A percentile compares a stretch with the other conserved stretches of the same genome.
These are phyloP conservation scores for Diaporthe ampelina DNA, from an alignment of 2,329 filamentous ascomycete species.

Conservation along the genomic window DNA sequence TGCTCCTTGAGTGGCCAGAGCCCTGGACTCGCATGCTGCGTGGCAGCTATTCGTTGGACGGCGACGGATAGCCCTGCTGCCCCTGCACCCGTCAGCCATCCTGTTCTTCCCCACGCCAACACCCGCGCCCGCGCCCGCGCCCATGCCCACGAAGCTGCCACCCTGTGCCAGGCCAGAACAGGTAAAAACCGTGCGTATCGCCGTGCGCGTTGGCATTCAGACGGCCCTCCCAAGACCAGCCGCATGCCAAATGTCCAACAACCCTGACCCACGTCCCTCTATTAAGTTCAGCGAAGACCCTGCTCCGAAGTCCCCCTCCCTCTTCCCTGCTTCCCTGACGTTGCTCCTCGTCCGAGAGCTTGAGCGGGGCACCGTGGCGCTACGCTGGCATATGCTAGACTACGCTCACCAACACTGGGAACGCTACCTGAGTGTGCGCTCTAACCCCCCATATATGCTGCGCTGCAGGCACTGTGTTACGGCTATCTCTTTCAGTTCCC, in stretches of 20 bases:
- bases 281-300: conserved; percentile 31
- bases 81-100: conserved; percentile 33
- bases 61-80: conserved; percentile 10
- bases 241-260: conserved; percentile 10
- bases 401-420: neutral
- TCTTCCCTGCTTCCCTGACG: conserved; percentile 23
- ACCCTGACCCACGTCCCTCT: conserved; percentile 40
- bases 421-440: neutral
- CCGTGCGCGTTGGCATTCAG: conserved; percentile 37
- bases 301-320: neutral
- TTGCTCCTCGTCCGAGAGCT: conserved; percentile 7
- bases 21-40: conserved; percentile 35
- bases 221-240: conserved; percentile 14
- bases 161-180: neutral
- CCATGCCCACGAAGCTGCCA: conserved; percentile 10
- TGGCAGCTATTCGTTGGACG: conserved; percentile 40
- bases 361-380: conserved; percentile 8
- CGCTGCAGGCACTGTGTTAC: too few relatives aligned
- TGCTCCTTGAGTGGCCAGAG: conserved; percentile 25
- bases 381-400: conserved; percentile 1
- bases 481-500: neutral
- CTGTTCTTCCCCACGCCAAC: conserved; percentile 34
- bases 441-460: neutral
- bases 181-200: conserved; percentile 31
- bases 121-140: conserved; percentile 8